These are phyloP conservation scores for Rhodocollybia butyracea DNA, from an alignment of 768 basidiomycete genomes.

Conservation along the genomic window DNA sequence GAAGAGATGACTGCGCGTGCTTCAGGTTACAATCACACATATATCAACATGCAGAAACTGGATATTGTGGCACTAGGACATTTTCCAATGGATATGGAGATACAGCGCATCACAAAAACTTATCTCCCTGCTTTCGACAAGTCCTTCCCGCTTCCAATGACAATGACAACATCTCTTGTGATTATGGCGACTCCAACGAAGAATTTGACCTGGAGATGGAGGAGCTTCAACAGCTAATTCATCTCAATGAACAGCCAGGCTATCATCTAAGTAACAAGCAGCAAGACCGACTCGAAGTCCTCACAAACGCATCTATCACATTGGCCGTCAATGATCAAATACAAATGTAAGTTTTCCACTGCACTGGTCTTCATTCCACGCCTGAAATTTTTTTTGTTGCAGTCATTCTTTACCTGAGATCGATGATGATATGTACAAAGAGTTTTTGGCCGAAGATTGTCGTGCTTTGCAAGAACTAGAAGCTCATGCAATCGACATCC, in stretches of 20 bases:
- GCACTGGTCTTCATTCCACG: no score
- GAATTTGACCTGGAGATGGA: not conserved
- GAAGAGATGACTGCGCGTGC: conserved; percentile 6
- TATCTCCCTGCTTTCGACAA: not conserved
- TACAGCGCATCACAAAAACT: not conserved
- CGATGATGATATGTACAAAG: no score
- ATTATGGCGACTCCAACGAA: not conserved
- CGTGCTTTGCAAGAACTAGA: no score
- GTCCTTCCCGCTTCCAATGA: not conserved
- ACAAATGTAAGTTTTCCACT: no score
- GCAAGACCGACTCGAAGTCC: not conserved
- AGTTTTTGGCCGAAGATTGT: no score
- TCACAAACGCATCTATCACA: not conserved
- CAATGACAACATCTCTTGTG: no score
- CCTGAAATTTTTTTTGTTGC: no score
- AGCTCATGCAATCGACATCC: no score
- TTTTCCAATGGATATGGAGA: no score
- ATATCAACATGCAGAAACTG: conserved; percentile 13
- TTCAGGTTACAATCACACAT: conserved; percentile 25
- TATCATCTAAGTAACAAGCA: not conserved
- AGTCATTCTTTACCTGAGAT: no score
- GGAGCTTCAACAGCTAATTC: not conserved
- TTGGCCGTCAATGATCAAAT: no score
- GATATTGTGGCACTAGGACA: no score
- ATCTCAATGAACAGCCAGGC: not conserved